These are phyloP conservation scores for Pseudohalonectria lignicola DNA, from an alignment of 2,329 filamentous ascomycete genomes.

Conservation along the genomic window DNA sequence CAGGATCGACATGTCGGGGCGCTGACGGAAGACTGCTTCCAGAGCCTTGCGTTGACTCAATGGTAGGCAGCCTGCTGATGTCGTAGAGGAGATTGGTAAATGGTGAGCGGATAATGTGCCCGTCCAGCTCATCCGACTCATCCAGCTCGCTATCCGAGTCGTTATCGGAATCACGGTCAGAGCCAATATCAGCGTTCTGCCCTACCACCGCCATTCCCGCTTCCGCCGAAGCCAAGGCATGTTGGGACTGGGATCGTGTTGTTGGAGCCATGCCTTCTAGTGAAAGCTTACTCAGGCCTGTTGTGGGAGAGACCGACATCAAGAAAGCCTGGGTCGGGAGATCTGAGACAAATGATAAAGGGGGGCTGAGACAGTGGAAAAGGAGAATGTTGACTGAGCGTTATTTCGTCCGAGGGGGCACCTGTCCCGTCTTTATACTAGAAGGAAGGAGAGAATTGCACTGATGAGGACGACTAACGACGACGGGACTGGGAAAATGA, in stretches of 20 bases:
- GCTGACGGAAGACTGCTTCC: constrained; percentile 7
- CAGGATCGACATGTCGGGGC: background rate
- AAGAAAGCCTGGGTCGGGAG: too few species aligned
- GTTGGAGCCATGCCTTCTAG: constrained; percentile 25
- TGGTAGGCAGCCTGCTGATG: constrained; percentile 7
- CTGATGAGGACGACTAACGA: too few species aligned
- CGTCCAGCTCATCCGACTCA: constrained; percentile 14
- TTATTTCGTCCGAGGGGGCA: too few species aligned
- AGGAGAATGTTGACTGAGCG: too few species aligned
- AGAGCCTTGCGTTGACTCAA: constrained; percentile 17
- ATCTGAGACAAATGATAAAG: too few species aligned
- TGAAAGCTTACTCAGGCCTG: constrained; percentile 28
- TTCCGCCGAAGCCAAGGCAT: too few species aligned
- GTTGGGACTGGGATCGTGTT: constrained; percentile 18
- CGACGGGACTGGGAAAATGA: too few species aligned
- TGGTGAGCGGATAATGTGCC: constrained; percentile 17
- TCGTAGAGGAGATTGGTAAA: constrained; percentile 21
- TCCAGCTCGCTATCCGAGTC: constrained; percentile 16
- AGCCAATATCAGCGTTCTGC: constrained; percentile 5
- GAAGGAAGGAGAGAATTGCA: too few species aligned
- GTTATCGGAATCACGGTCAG: too few species aligned
- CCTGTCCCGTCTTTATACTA: too few species aligned
- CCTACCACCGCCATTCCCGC: too few species aligned
- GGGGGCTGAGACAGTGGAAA: too few species aligned
- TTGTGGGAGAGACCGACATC: constrained; percentile 16